Conservation (phyloP, 1,139 yeast genomes). For the Saccharomycopsis phalli region DNA sequence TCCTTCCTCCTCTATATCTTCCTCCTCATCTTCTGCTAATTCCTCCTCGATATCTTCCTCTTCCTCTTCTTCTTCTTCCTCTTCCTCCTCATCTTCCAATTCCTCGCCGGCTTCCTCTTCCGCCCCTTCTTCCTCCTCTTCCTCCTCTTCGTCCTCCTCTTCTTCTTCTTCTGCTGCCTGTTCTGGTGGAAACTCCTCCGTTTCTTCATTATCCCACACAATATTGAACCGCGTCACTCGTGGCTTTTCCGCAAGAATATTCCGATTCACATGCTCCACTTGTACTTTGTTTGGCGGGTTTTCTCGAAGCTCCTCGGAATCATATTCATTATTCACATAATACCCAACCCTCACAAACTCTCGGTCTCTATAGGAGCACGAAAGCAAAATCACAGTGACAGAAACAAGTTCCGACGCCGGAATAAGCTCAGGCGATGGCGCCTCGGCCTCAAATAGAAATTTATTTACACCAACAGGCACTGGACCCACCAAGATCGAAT, state of each 20-base stretch:
- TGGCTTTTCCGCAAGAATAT: constrained; percentile 93
- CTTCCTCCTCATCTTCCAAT: constrained; percentile 33
- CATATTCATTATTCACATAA: constrained; percentile 94
- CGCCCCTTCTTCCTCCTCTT: constrained; percentile 43
- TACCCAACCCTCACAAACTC: constrained; percentile 97
- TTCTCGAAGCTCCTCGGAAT: constrained; percentile 82
- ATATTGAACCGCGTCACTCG: constrained; percentile 93
- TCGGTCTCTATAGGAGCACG: constrained; percentile 87
- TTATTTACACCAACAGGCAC: constrained; percentile 96
- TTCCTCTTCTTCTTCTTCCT: constrained; percentile 29
- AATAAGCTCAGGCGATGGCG: constrained; percentile 90
- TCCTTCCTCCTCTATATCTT: constrained; percentile 27
- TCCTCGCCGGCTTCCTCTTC: constrained; percentile 40
- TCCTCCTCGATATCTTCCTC: constrained; percentile 34
- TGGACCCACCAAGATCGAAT: constrained; percentile 92
- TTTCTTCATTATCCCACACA: constrained; percentile 74
- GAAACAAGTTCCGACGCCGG: constrained; percentile 94
- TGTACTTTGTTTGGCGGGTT: constrained; percentile 93
- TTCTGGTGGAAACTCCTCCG: constrained; percentile 66
- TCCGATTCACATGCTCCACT: constrained; percentile 89
- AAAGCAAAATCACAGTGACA: constrained; percentile 84
- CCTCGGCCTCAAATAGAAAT: constrained; percentile 88
- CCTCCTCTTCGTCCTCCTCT: constrained; percentile 52
- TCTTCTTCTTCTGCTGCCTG: constrained; percentile 56
- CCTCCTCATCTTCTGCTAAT: constrained; percentile 32